Conservation (phyloP, 2,329 filamentous ascomycete genomes). For the Cryphonectria radicalis region DNA sequence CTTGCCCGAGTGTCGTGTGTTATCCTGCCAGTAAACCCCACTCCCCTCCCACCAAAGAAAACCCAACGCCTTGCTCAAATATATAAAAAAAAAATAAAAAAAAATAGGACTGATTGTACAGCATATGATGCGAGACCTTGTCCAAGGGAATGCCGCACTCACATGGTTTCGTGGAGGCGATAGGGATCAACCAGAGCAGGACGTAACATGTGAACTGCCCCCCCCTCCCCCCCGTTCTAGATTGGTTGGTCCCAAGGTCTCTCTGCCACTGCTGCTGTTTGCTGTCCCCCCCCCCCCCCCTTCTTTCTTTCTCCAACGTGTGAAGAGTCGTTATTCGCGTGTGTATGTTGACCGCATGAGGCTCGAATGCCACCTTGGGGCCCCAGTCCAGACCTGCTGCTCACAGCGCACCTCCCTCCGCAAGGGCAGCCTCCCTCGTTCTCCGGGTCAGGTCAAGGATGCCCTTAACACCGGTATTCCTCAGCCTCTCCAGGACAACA, state of each 20-base stretch:
- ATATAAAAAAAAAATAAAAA: background rate
- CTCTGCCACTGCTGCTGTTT: too few species aligned
- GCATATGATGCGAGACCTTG: conserved; percentile 9
- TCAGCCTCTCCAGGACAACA: conserved; percentile 73
- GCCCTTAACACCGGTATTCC: conserved; percentile 61
- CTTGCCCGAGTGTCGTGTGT: conserved; percentile 1
- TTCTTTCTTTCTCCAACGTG: background rate
- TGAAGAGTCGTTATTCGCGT: background rate
- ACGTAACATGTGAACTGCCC: background rate
- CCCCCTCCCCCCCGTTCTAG: too few species aligned
- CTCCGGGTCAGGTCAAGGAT: conserved; percentile 60
- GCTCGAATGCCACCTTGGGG: background rate
- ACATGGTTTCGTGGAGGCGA: background rate
- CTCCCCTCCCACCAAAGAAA: conserved; percentile 5
- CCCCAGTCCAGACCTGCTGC: background rate
- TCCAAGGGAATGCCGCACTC: background rate
- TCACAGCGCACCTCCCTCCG: conserved; percentile 22
- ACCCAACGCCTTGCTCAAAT: conserved; percentile 28
- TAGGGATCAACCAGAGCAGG: background rate
- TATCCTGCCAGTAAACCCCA: background rate
- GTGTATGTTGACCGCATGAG: background rate
- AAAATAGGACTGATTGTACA: conserved; percentile 17
- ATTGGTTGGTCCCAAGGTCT: background rate
- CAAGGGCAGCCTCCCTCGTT: conserved; percentile 40
- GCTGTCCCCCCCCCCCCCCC: rapidly evolving